These are phyloP conservation scores for Cyclostephanos tholiformis DNA, from an alignment of 108 stramenopile species.

Conservation along the genomic window DNA sequence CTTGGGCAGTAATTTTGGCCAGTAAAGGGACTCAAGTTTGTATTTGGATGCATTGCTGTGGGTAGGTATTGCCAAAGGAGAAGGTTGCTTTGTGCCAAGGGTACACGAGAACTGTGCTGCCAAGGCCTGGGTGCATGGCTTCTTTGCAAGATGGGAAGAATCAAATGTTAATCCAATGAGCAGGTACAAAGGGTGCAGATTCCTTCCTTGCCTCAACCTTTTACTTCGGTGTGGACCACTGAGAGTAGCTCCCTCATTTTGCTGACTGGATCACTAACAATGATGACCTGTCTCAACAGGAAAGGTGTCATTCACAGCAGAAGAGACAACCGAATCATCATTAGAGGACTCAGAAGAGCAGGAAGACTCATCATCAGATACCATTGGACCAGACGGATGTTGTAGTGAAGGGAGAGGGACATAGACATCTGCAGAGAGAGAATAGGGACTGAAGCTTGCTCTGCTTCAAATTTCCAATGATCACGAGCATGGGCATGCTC, in stretches of 20 bases:
- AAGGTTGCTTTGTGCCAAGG: not conserved
- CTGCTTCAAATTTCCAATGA: not conserved
- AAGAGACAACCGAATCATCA: not conserved
- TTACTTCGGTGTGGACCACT: not conserved
- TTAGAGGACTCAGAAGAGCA: not conserved
- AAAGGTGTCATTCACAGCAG: not conserved
- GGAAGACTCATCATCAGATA: not conserved
- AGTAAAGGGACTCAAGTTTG: not conserved
- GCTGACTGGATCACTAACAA: not conserved
- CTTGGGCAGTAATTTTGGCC: not conserved
- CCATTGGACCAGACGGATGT: not conserved
- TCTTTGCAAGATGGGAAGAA: not conserved
- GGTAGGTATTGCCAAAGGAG: constrained; percentile 1
- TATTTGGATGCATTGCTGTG: not conserved
- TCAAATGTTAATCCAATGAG: not conserved
- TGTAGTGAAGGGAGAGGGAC: not conserved
- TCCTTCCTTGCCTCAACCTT: constrained; percentile 4
- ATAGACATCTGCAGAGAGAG: not conserved
- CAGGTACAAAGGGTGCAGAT: not conserved
- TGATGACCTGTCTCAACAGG: not conserved
- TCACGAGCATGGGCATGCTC: not conserved
- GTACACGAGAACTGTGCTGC: not conserved
- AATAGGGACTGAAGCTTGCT: not conserved
- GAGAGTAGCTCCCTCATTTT: not conserved
- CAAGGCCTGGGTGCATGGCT: not conserved